Percentiles rank a stretch among this genome's conserved stretches.
phyloP scores from a whole-genome alignment of 768 basidiomycete genomes.

The Crassisporium funariophilum region DNA sequence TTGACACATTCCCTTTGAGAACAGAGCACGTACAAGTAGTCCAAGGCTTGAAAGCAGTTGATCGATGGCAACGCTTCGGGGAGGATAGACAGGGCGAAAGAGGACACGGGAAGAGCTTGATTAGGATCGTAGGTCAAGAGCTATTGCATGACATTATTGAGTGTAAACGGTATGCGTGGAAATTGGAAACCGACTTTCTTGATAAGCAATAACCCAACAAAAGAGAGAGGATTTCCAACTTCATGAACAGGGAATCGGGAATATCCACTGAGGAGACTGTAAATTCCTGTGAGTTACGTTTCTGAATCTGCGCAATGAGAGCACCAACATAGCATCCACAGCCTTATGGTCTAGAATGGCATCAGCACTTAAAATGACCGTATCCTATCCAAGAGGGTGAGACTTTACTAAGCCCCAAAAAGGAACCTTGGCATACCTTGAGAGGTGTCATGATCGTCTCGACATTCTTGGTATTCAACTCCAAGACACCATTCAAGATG shows the following conservation, averaged over 20 bases:
- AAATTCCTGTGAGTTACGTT: neutral
- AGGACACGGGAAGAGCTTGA: slow-evolving; percentile 67
- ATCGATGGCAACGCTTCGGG: slow-evolving; percentile 89
- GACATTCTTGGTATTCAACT: slow-evolving; percentile 74
- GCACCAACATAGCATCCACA: slow-evolving; percentile 68
- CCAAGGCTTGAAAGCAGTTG: slow-evolving; percentile 92
- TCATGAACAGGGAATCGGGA: slow-evolving; percentile 91
- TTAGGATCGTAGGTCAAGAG: slow-evolving; percentile 88
- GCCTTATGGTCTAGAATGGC: slow-evolving; percentile 75
- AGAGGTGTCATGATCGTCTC: slow-evolving; percentile 84
- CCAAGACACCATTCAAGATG: slow-evolving; percentile 78
- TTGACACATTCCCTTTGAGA: neutral
- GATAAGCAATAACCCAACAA: slow-evolving; percentile 73
- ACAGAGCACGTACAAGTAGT: slow-evolving; percentile 72
- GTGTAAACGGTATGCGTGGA: slow-evolving; percentile 3
- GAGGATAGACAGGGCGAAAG: slow-evolving; percentile 79
- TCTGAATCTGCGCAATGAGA: neutral
- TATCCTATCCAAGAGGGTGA: slow-evolving; percentile 53
- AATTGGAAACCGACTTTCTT: slow-evolving; percentile 57
- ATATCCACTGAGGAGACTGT: slow-evolving; percentile 75
- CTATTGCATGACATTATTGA: slow-evolving; percentile 35
- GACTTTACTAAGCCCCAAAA: neutral
- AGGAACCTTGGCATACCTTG: slow-evolving; percentile 46
- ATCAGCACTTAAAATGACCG: slow-evolving; percentile 77
- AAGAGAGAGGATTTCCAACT: slow-evolving; percentile 65